Conservation (phyloP, 2,329 filamentous ascomycete species). For the Akanthomyces muscarius region DNA sequence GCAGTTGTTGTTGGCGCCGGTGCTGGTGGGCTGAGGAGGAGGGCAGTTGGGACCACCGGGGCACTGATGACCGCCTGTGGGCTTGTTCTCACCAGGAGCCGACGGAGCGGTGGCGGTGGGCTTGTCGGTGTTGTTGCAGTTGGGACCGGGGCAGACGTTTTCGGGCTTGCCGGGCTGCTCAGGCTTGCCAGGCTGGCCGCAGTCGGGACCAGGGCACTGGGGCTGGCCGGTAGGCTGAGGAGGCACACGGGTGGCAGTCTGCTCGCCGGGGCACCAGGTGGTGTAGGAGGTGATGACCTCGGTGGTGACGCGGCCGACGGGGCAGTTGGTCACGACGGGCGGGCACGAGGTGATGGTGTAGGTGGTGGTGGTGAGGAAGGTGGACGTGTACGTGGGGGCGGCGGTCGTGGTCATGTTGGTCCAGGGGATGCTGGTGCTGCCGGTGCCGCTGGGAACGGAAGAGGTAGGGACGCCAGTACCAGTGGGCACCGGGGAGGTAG, state of each 20-base stretch:
- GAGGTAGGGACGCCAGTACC: background rate
- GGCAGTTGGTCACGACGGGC: conserved; percentile 19
- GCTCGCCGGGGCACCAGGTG: conserved; percentile 4
- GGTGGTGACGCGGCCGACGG: conserved; percentile 19
- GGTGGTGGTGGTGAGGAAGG: conserved; percentile 16
- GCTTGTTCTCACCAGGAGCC: background rate
- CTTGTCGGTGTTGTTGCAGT: background rate
- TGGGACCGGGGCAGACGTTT: conserved; percentile 28
- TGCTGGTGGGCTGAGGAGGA: conserved; percentile 4
- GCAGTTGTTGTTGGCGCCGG: background rate
- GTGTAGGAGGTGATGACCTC: conserved; percentile 1
- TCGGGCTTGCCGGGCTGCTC: conserved; percentile 23
- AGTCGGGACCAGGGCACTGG: conserved; percentile 20
- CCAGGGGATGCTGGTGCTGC: background rate
- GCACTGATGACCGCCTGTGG: background rate
- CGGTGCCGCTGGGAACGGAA: conserved; percentile 8
- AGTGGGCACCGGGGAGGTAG: conserved; percentile 5
- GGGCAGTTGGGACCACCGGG: conserved; percentile 7
- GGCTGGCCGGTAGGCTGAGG: conserved; percentile 8
- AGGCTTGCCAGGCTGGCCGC: background rate
- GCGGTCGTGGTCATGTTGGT: conserved; percentile 17
- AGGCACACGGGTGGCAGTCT: background rate
- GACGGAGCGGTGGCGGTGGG: background rate
- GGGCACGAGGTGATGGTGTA: conserved; percentile 21
- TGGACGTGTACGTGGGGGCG: conserved; percentile 17